phyloP scores from a whole-genome alignment of 495 filamentous ascomycete genomes.

The Cenococcum geophilum region DNA sequence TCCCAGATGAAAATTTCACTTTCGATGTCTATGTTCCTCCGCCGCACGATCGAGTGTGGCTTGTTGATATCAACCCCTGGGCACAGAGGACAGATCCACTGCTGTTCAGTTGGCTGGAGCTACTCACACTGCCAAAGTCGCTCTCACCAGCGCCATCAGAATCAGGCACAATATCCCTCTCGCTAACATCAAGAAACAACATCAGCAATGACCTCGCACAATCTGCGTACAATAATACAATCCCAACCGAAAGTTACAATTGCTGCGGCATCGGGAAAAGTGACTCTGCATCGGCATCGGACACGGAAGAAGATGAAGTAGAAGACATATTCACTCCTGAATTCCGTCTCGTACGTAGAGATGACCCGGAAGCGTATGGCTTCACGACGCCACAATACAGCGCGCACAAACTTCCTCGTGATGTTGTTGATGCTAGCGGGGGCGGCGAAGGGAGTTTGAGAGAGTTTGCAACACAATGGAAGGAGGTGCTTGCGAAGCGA shows the following conservation, averaged over 20 bases:
- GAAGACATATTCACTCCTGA: constrained; percentile 64
- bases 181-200: constrained; percentile 37
- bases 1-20: constrained; percentile 74
- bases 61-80: constrained; percentile 96
- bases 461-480: constrained; percentile 86
- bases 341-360: constrained; percentile 70
- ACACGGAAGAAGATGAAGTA: constrained; percentile 47
- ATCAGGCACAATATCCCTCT: constrained; percentile 10
- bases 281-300: neutral
- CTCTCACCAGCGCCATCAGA: constrained; percentile 19
- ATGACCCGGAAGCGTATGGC: constrained; percentile 80
- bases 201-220: neutral
- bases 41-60: constrained; percentile 66
- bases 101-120: constrained; percentile 85
- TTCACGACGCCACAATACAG: constrained; percentile 85
- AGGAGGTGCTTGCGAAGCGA: constrained; percentile 61
- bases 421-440: constrained; percentile 85
- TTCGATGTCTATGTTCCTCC: constrained; percentile 91
- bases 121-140: constrained; percentile 63
- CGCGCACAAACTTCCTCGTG: constrained; percentile 89
- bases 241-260: no score
- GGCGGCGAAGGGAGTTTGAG: constrained; percentile 67
- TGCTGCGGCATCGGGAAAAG: no score
- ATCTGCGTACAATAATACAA: no score
- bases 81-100: constrained; percentile 82